Evolutionary conservation across 768 basidiomycete genomes (phyloP).

Genomic region (Auricularia sp.): DNA sequence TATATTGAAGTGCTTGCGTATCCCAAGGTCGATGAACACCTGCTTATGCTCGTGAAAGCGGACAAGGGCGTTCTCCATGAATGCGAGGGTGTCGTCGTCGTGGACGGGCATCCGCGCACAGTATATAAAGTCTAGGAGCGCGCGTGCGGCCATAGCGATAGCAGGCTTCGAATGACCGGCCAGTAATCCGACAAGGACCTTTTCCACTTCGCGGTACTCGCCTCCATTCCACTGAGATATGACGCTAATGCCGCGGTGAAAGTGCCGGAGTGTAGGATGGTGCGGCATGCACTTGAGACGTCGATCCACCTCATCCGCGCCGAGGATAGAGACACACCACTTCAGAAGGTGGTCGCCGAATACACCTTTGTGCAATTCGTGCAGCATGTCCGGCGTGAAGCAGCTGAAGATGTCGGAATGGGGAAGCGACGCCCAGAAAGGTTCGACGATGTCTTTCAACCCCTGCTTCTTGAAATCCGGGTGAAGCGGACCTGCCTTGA

Average conservation of each 20-base stretch:
- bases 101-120: constrained; percentile 22
- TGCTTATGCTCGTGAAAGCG: constrained; percentile 22
- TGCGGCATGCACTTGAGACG: constrained; percentile 10
- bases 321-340: constrained; percentile 20
- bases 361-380: constrained; percentile 38
- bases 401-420: constrained; percentile 28
- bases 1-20: constrained; percentile 24
- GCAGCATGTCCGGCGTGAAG: constrained; percentile 34
- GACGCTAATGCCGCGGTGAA: constrained; percentile 19
- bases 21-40: constrained; percentile 20
- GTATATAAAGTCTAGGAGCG: constrained; percentile 27
- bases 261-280: constrained; percentile 10
- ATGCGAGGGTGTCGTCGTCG: constrained; percentile 16
- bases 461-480: neutral
- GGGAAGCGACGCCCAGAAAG: constrained; percentile 34
- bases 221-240: constrained; percentile 7
- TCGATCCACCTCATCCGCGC: constrained; percentile 11
- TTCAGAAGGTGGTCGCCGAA: constrained; percentile 34
- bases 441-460: constrained; percentile 7
- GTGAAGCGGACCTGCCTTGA: neutral
- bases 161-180: constrained; percentile 12
- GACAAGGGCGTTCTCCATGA: constrained; percentile 15
- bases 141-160: constrained; percentile 15
- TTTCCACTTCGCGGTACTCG: constrained; percentile 2
- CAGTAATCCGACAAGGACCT: constrained; percentile 19